phyloP scores from a whole-genome alignment of 2,329 filamentous ascomycete genomes.

The Aspergillus neoniger region DNA sequence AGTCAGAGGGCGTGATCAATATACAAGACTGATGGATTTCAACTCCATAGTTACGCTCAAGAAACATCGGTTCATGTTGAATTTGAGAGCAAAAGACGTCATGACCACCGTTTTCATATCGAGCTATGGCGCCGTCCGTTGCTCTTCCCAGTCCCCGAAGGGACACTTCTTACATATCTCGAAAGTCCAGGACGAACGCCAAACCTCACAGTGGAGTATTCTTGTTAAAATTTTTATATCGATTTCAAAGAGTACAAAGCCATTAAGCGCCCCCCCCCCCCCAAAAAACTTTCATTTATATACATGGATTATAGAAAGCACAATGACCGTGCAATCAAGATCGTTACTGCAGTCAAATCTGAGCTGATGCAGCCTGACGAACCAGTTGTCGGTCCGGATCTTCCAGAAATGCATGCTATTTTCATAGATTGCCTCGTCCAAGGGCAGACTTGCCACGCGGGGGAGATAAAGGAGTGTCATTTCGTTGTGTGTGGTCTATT shows the following conservation, averaged over 20 bases:
- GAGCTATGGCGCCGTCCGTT: neutral
- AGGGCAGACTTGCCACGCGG: too few species aligned
- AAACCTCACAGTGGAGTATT: conserved; percentile 7
- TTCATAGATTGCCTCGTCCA: neutral
- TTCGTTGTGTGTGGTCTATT: too few species aligned
- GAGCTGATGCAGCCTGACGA: conserved; percentile 5
- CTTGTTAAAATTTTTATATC: neutral
- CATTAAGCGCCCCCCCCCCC: too few species aligned
- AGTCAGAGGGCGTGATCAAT: too few species aligned
- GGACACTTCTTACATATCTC: conserved; percentile 7
- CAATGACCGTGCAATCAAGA: neutral
- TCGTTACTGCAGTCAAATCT: conserved; percentile 12
- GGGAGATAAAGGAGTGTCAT: too few species aligned
- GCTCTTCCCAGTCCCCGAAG: conserved; percentile 10
- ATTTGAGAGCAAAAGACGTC: too few species aligned
- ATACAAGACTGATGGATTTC: too few species aligned
- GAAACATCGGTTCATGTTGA: too few species aligned
- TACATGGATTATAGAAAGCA: neutral
- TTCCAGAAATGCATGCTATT: conserved; percentile 8
- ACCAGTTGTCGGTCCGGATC: neutral
- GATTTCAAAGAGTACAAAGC: neutral
- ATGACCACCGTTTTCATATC: neutral
- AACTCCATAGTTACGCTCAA: too few species aligned
- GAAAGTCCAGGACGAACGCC: neutral
- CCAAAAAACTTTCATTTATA: neutral